Evolutionary conservation across 2,329 filamentous ascomycete genomes (phyloP).

Genomic region (Aspergillus thermomutatus): DNA sequence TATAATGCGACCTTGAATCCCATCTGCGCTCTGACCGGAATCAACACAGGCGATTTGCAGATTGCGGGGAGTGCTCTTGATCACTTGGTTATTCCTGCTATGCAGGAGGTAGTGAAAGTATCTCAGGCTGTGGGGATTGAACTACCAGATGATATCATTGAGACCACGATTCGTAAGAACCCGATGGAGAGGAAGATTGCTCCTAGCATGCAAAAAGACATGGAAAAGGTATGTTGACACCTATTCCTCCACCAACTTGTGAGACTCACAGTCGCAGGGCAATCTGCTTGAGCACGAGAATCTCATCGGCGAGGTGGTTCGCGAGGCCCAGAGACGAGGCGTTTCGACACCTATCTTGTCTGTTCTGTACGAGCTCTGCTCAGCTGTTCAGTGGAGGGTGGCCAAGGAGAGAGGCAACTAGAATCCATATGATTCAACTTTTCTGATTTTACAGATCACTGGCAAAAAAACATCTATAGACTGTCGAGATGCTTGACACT

Average conservation of each 20-base stretch:
- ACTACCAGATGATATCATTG: conserved; percentile 43
- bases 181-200: conserved; percentile 45
- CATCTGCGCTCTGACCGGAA: conserved; percentile 49
- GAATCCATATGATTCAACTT: background rate
- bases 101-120: conserved; percentile 44
- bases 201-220: conserved; percentile 23
- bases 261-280: background rate
- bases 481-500: too few species aligned
- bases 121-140: conserved; percentile 44
- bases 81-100: conserved; percentile 50
- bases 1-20: conserved; percentile 53
- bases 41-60: conserved; percentile 52
- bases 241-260: background rate
- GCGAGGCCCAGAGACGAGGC: conserved; percentile 46
- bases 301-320: conserved; percentile 52
- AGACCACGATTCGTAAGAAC: conserved; percentile 48
- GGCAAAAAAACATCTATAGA: too few species aligned
- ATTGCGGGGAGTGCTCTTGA: conserved; percentile 43
- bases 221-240: conserved; percentile 36
- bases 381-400: conserved; percentile 1
- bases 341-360: conserved; percentile 35
- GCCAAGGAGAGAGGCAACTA: background rate
- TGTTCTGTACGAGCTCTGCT: conserved; percentile 5
- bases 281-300: conserved; percentile 52
- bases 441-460: too few species aligned